These are phyloP conservation scores for Salix viminalis DNA, from an alignment of 345 rosid species.

Conservation along the genomic window DNA sequence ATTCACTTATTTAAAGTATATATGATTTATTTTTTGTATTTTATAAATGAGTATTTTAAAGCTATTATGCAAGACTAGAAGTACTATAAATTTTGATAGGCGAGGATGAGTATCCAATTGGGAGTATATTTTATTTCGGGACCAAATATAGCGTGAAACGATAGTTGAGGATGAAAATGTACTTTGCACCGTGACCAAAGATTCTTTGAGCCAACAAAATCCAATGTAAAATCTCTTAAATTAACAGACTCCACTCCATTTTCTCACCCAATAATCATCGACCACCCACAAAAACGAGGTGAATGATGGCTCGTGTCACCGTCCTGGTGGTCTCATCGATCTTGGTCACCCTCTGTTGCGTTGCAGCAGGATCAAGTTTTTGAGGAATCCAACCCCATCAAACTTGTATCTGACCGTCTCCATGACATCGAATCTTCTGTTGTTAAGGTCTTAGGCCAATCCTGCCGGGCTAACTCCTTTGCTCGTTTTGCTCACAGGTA, in stretches of 20 bases:
- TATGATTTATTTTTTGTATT: too few relatives aligned
- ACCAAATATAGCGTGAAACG: too few relatives aligned
- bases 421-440: constrained; percentile 51
- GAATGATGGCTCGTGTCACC: constrained; percentile 36
- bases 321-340: constrained; percentile 19
- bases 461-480: constrained; percentile 56
- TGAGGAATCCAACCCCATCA: constrained; percentile 65
- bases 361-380: constrained; percentile 44
- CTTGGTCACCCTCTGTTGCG: constrained; percentile 33
- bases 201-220: too few relatives aligned
- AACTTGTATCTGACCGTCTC: constrained; percentile 57
- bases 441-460: constrained; percentile 51
- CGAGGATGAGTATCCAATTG: too few relatives aligned
- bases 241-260: not conserved
- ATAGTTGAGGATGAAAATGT: too few relatives aligned
- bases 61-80: too few relatives aligned
- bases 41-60: too few relatives aligned
- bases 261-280: not conserved
- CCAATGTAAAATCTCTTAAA: too few relatives aligned
- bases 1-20: too few relatives aligned
- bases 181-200: too few relatives aligned
- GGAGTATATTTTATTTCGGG: too few relatives aligned
- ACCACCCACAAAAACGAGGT: not conserved
- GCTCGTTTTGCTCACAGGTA: constrained; percentile 77
- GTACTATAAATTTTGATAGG: too few relatives aligned